Evolutionary conservation across 2,329 filamentous ascomycete genomes (phyloP), one percentile per base, ranked within the genome.

Genomic region (Fusarium heterosporum): DNA sequence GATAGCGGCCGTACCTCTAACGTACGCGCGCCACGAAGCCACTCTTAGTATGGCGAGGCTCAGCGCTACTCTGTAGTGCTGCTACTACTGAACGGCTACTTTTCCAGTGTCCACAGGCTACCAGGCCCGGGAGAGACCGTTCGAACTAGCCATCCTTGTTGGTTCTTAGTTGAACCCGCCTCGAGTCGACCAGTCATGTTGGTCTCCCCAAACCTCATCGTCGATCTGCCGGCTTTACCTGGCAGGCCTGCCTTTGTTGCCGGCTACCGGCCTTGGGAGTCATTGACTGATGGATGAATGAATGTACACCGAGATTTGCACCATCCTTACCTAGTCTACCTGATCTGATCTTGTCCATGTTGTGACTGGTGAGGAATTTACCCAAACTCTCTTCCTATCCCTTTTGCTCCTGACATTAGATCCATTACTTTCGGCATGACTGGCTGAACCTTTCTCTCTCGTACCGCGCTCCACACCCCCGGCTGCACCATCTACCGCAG

Each of bases 191-290:
- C 49, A 61, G 65, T 68, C 25, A 62, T 14, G 55, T 53, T 25
- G 32, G 68, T 48, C 11, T 58, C 47, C 29, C 55, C 46, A 47
- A 47, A 65, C 46, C 49, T 55, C 66, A 68, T 69, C 66, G 65
- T 66, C 61, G 66, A 68, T 68, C 66, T 69, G 53, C 65, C 65
- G 65, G 45, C 32, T 32, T 66, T 50, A 47, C 32, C 51, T 47
- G 39, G 43, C 39, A 42, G 45, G 25, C 34, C 22, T 12, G 22
- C 43, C 16, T 45, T 41, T 50, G 48, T 43, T 58, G 55, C 53
- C 50, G 53, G 46, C 39, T 46, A 34, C 50, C 50, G 58, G 51
- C 28, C 42, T 13, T 19, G 16, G 28, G 41, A 36, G 47, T 47
- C 62, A 57, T 63, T 46, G 42, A 53, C 30, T 53, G 36, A 22